Evolutionary conservation across 306 rosid species (phyloP).

Genomic region (Vachellia collinsii): DNA sequence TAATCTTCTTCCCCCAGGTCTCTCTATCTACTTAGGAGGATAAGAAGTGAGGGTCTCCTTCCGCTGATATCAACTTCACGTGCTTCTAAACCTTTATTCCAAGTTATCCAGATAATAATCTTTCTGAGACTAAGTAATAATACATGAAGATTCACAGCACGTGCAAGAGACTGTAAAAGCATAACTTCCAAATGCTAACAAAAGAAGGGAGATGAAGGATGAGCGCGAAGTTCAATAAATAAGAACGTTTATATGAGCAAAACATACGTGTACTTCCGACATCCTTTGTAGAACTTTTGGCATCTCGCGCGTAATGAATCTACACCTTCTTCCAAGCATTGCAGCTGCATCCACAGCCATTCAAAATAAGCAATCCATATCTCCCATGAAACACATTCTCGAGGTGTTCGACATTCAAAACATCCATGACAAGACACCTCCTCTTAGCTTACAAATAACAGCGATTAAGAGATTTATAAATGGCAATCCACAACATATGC

Average conservation of each 20-base stretch:
- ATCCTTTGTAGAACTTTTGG: conserved; percentile 81
- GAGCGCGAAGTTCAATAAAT: conserved; percentile 1
- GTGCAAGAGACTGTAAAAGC: background rate
- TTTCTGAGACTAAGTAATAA: background rate
- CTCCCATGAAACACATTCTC: conserved; percentile 8
- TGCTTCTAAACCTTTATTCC: conserved; percentile 8
- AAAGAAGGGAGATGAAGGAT: background rate
- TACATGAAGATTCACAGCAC: conserved; percentile 20
- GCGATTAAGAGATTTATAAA: conserved; percentile 9
- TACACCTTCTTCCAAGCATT: conserved; percentile 87
- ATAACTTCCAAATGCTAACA: background rate
- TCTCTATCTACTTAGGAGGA: conserved; percentile 11
- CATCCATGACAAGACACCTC: background rate
- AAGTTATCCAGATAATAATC: background rate
- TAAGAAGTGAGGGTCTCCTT: conserved; percentile 7
- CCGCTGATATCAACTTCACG: background rate
- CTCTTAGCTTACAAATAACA: background rate
- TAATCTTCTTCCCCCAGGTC: background rate
- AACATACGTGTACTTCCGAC: conserved; percentile 84
- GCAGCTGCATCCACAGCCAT: conserved; percentile 65
- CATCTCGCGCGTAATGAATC: conserved; percentile 79
- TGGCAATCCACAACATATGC: background rate
- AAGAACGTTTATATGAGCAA: background rate
- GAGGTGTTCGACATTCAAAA: background rate
- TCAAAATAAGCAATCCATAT: conserved; percentile 24